A percentile compares a stretch with the other conserved stretches of the same genome.
These are phyloP conservation scores for Linnemannia schmuckeri DNA, from an alignment of 192 early-diverging fungal species.

Conservation along the genomic window DNA sequence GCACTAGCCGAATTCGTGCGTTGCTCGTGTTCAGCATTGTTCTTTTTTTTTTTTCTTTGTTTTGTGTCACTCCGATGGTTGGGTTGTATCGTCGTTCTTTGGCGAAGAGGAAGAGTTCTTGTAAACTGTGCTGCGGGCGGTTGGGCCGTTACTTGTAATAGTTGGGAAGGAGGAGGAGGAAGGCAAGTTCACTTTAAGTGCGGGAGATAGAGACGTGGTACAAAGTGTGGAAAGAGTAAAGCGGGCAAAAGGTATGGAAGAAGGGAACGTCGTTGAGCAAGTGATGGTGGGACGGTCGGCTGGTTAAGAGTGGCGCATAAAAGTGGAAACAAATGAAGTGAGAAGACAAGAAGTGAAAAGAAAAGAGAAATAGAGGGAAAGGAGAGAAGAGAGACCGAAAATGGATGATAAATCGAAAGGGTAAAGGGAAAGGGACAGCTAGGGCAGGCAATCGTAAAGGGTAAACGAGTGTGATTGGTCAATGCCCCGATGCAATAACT, in stretches of 20 bases:
- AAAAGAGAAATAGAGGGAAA: neutral
- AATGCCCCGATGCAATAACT: neutral
- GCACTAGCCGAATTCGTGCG: conserved; percentile 18
- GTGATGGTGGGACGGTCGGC: too few species aligned
- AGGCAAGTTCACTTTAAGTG: too few species aligned
- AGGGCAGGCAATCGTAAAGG: neutral
- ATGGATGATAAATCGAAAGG: neutral
- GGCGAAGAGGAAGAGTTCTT: neutral
- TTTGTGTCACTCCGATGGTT: neutral
- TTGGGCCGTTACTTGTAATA: neutral
- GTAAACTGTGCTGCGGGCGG: neutral
- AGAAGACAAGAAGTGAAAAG: neutral
- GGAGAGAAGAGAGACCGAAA: neutral
- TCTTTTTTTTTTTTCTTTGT: neutral
- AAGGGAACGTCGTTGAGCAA: neutral
- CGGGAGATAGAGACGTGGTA: too few species aligned
- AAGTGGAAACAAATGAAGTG: neutral
- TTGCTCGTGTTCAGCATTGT: conserved; percentile 25
- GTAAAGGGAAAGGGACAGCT: neutral
- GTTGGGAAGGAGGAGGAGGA: too few species aligned
- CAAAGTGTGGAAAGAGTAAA: neutral
- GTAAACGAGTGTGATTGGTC: neutral
- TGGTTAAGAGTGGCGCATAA: neutral
- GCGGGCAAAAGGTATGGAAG: neutral
- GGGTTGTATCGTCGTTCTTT: neutral